Evolutionary conservation across 352 stramenopile genomes (phyloP).

Genomic region (Albugo laibachii): DNA sequence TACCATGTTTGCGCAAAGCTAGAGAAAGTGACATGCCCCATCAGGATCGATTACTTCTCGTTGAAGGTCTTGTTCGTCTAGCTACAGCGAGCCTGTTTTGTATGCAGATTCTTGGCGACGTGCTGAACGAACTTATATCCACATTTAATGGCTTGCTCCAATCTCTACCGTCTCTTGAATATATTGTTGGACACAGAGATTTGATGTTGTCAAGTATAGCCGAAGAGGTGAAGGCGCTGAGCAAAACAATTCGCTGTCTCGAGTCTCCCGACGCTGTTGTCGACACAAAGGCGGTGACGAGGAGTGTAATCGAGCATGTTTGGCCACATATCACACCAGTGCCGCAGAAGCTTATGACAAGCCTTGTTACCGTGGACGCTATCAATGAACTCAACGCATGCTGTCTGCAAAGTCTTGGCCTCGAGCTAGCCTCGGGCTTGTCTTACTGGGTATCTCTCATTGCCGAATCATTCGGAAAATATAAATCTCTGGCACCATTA

Average conservation of each 20-base stretch:
- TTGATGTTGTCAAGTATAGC: constrained; percentile 11
- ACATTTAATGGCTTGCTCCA: constrained; percentile 13
- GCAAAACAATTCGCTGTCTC: constrained; percentile 43
- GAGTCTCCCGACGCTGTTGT: constrained; percentile 30
- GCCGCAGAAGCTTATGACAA: constrained; percentile 13
- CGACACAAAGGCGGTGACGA: constrained; percentile 23
- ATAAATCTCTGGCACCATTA: constrained; percentile 32
- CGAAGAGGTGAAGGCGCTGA: constrained; percentile 42
- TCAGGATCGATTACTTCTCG: constrained; percentile 31
- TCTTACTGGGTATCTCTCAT: constrained; percentile 29
- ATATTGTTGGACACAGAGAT: constrained; percentile 1
- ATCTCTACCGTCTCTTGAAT: no score
- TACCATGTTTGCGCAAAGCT: constrained; percentile 28
- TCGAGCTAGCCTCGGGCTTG: constrained; percentile 31
- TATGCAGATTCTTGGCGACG: constrained; percentile 22
- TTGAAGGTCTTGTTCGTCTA: constrained; percentile 38
- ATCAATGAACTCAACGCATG: constrained; percentile 51
- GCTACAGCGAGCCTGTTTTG: constrained; percentile 25
- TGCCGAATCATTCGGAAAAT: constrained; percentile 31
- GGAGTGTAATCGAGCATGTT: constrained; percentile 22
- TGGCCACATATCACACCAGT: constrained; percentile 39
- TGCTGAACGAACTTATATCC: constrained; percentile 23
- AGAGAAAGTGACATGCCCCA: constrained; percentile 15
- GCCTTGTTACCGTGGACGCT: constrained; percentile 26
- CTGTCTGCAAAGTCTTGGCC: constrained; percentile 41